Evolutionary conservation across 768 basidiomycete species (phyloP).

Genomic region (Termitomyces sp.): DNA sequence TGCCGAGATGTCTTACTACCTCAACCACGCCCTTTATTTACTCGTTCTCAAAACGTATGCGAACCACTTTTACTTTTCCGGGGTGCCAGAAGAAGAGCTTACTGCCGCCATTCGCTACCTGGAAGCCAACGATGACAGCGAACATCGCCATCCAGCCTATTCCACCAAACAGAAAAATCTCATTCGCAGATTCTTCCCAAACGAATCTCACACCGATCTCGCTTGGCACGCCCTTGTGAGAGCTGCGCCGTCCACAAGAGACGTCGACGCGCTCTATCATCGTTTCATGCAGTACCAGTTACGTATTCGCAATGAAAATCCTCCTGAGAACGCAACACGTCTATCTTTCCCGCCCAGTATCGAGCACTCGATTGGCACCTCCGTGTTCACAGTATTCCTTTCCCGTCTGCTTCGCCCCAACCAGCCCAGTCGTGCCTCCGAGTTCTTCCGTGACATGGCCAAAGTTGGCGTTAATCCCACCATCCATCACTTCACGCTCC

Average conservation of each 20-base stretch:
- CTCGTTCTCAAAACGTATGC: conserved; percentile 43
- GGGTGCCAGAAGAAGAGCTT: conserved; percentile 43
- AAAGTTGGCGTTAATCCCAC: conserved; percentile 40
- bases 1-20: conserved; percentile 42
- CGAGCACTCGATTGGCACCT: conserved; percentile 20
- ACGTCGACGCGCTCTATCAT: conserved; percentile 38
- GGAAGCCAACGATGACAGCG: neutral
- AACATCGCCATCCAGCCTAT: conserved; percentile 3
- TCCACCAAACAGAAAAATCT: conserved; percentile 1
- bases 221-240: conserved; percentile 37
- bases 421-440: conserved; percentile 28
- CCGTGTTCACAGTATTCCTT: conserved; percentile 54
- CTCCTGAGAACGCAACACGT: conserved; percentile 12
- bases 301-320: neutral
- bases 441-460: conserved; percentile 52
- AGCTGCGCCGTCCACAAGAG: conserved; percentile 16
- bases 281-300: conserved; percentile 22
- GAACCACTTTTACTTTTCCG: conserved; percentile 47
- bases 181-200: conserved; percentile 30
- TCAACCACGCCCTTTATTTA: conserved; percentile 18
- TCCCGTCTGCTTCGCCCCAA: conserved; percentile 28
- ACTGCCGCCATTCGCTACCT: conserved; percentile 7
- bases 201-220: conserved; percentile 27
- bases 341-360: conserved; percentile 25
- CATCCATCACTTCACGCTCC: conserved; percentile 44